Evolutionary conservation across 768 basidiomycete genomes (phyloP), one percentile per base, ranked within the genome.

Genomic region (Boletus sp.): DNA sequence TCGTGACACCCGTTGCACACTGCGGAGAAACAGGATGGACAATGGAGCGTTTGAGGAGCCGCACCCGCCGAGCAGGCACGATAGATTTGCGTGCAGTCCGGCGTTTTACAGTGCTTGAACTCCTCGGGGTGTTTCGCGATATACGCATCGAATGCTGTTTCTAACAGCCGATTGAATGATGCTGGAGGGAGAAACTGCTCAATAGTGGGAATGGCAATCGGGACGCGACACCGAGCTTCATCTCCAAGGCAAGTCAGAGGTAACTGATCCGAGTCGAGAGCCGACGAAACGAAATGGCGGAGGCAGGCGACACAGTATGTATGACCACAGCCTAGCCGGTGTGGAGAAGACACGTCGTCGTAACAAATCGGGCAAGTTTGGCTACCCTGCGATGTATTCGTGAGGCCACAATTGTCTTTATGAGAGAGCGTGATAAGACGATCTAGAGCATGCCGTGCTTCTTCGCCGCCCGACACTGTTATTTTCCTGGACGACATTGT

Each of bases 51-150:
- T 6, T 48, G 43, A n/a, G 62, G 30, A 1, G 75, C 65, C 7
- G 74, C 72, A 7, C 79, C 79, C 23, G 61, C 62, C 5, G 72
- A 68, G 0, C 74, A 77, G 4, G 75, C 65, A 15, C 87, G 83
- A 67, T 92, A 92, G 4, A 90, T 75, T 65, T 89, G 85, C 0
- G 74, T 74, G 55, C 90, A 93, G 64, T 91, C 87, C 0, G 90
- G 85, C 0, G 88, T 85, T 1, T 87, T 90, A 68, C 90, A 93
- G 61, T 81, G 87, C 56, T 80, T 78, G 61, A 85, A 84, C 51
- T 88, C 83, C 14, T 74, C 70, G 0, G 85, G 77, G 40, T 78
- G 79, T 10, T 79, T 72, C 48, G 81, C 79, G 15, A 91, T 72
- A 63, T 90, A 75, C 0, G 77, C 68, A 0, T 79, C 70, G 61